Percentiles rank a stretch among this genome's conserved stretches.
These are phyloP conservation scores for Lachnellula hyalina DNA, from an alignment of 2,329 filamentous ascomycete species.

Conservation along the genomic window DNA sequence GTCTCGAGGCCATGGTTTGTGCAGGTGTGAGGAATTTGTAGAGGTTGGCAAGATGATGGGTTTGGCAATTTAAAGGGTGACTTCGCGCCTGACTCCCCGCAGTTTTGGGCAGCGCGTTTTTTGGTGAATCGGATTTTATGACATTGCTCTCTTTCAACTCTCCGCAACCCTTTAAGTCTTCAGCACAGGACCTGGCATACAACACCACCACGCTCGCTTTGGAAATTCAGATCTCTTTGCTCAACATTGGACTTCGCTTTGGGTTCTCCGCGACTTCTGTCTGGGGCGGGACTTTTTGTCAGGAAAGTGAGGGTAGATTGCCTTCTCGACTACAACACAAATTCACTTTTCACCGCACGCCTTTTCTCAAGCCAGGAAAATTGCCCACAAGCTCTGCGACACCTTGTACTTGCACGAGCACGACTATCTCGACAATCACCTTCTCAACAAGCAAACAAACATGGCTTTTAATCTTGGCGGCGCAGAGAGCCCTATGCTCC, in stretches of 20 bases:
- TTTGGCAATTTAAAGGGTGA: not conserved
- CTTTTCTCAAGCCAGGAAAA: not conserved
- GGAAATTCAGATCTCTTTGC: not conserved
- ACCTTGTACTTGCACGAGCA: not conserved
- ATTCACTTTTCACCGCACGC: not conserved
- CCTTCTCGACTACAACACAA: not conserved
- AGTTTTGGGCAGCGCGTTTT: not conserved
- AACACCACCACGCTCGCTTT: not conserved
- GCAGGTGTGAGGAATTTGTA: not conserved
- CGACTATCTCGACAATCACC: not conserved
- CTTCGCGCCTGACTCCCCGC: not conserved
- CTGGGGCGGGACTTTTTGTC: not conserved
- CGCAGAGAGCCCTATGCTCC: conserved; percentile 1
- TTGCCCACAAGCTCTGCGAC: not conserved
- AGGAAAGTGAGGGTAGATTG: not conserved
- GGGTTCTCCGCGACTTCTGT: not conserved
- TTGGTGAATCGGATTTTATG: not conserved
- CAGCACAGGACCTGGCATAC: not conserved
- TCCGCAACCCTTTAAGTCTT: no score
- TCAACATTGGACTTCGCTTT: not conserved
- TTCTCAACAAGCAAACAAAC: not conserved
- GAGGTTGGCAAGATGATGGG: not conserved
- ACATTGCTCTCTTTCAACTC: no score
- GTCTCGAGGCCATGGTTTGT: conserved; percentile 59
- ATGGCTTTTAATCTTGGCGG: conserved; percentile 20